phyloP scores from a whole-genome alignment of 805 yeast species.

The Cyberlindnera bimundalis region DNA sequence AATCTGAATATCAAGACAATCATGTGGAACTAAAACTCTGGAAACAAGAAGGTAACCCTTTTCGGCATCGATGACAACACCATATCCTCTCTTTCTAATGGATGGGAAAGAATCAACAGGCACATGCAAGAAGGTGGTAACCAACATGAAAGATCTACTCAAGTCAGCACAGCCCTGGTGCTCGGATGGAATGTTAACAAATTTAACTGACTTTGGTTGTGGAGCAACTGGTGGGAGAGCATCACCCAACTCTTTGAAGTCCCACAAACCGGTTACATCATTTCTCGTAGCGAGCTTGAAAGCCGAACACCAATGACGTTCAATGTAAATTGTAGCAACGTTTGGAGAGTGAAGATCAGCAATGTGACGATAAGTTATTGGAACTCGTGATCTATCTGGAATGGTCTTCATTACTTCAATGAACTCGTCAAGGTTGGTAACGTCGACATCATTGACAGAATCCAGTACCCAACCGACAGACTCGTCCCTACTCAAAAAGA shows the following conservation, averaged over 20 bases:
- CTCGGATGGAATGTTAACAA: conserved; percentile 64
- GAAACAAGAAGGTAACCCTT: conserved; percentile 80
- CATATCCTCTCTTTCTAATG: conserved; percentile 61
- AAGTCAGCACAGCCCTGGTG: conserved; percentile 49
- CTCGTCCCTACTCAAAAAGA: conserved; percentile 55
- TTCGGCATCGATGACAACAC: conserved; percentile 76
- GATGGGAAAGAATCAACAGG: conserved; percentile 74
- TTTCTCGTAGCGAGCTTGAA: conserved; percentile 67
- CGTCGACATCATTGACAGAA: conserved; percentile 68
- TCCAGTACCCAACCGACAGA: conserved; percentile 79
- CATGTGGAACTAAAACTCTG: conserved; percentile 78
- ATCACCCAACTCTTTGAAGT: conserved; percentile 45
- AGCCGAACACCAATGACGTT: conserved; percentile 79
- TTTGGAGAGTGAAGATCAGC: conserved; percentile 75
- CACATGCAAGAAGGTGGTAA: conserved; percentile 60
- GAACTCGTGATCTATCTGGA: conserved; percentile 72
- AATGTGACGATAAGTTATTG: conserved; percentile 70
- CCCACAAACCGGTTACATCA: conserved; percentile 57
- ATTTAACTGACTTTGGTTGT: conserved; percentile 61
- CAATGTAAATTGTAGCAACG: conserved; percentile 64
- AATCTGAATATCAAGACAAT: conserved; percentile 62
- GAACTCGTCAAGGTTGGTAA: conserved; percentile 72
- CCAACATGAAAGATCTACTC: conserved; percentile 68
- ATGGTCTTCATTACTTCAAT: conserved; percentile 72
- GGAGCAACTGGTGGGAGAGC: conserved; percentile 54